phyloP scores from a whole-genome alignment of 1,139 yeast genomes.

The Hansenula anomala region DNA sequence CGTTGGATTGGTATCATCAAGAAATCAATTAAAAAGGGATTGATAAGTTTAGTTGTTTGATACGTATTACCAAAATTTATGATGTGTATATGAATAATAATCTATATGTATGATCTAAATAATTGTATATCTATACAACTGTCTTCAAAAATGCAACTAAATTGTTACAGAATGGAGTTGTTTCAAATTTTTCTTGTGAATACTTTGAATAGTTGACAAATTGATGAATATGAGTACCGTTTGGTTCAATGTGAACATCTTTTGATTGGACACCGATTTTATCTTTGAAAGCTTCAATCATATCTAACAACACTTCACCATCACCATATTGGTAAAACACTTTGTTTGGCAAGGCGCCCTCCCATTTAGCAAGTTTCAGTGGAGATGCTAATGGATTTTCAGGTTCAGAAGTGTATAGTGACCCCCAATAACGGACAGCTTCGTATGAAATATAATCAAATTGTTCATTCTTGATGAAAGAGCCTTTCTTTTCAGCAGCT shows the following conservation, averaged over 20 bases:
- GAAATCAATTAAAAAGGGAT: slow-evolving; percentile 25
- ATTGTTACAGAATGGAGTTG: neutral
- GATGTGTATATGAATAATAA: neutral
- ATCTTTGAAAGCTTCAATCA: slow-evolving; percentile 2
- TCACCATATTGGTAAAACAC: slow-evolving; percentile 35
- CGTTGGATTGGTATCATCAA: slow-evolving; percentile 54
- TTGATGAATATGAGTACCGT: slow-evolving; percentile 11
- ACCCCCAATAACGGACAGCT: slow-evolving; percentile 25
- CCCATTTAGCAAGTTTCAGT: slow-evolving; percentile 23
- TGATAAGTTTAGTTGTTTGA: slow-evolving; percentile 4
- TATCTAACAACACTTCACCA: slow-evolving; percentile 33
- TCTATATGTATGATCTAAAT: neutral
- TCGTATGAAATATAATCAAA: slow-evolving; percentile 11
- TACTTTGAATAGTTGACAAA: neutral
- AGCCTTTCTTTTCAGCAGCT: slow-evolving; percentile 25
- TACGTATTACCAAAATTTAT: neutral
- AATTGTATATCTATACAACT: neutral
- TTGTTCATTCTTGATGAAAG: slow-evolving; percentile 26
- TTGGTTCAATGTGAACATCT: slow-evolving; percentile 4
- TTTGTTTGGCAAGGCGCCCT: slow-evolving; percentile 27
- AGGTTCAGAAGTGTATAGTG: slow-evolving; percentile 23
- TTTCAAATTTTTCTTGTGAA: neutral
- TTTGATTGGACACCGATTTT: neutral
- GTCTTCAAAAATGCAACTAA: neutral
- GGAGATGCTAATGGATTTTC: slow-evolving; percentile 14